phyloP scores from a whole-genome alignment of 495 filamentous ascomycete genomes.

The Lophiostoma macrostomum region DNA sequence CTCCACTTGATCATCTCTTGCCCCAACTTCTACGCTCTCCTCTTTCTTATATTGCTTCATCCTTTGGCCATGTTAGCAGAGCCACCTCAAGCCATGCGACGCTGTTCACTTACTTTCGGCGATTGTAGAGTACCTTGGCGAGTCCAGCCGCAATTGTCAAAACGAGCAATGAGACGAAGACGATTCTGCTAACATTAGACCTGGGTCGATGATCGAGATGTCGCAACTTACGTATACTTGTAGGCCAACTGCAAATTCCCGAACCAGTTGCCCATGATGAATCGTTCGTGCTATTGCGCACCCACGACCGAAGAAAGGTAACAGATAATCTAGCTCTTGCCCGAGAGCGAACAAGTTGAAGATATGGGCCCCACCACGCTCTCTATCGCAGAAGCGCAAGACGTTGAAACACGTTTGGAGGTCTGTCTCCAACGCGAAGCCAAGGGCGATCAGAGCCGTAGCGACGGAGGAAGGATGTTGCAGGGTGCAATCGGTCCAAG shows the following conservation, averaged over 20 bases:
- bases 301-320: constrained; percentile 10
- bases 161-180: constrained; percentile 23
- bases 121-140: constrained; percentile 20
- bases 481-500: constrained; percentile 9
- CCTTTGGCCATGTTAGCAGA: constrained; percentile 7
- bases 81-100: not conserved
- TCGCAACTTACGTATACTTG: constrained; percentile 25
- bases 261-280: constrained; percentile 24
- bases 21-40: constrained; percentile 11
- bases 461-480: constrained; percentile 10
- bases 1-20: constrained; percentile 37
- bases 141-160: constrained; percentile 22
- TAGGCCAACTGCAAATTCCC: constrained; percentile 21
- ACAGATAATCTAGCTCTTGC: constrained; percentile 20
- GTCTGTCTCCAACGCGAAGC: not conserved
- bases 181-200: constrained; percentile 15
- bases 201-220: not conserved
- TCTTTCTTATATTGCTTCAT: constrained; percentile 31
- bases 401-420: not conserved
- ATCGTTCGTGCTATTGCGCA: not conserved
- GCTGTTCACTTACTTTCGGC: constrained; percentile 16
- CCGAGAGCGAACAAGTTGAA: not conserved
- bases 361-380: constrained; percentile 6
- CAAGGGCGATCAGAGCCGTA: not conserved
- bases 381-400: constrained; percentile 5